Percentiles rank a stretch among this genome's conserved stretches.
phyloP scores from a whole-genome alignment of 2,329 filamentous ascomycete genomes.

The Aspergillus tamarii region DNA sequence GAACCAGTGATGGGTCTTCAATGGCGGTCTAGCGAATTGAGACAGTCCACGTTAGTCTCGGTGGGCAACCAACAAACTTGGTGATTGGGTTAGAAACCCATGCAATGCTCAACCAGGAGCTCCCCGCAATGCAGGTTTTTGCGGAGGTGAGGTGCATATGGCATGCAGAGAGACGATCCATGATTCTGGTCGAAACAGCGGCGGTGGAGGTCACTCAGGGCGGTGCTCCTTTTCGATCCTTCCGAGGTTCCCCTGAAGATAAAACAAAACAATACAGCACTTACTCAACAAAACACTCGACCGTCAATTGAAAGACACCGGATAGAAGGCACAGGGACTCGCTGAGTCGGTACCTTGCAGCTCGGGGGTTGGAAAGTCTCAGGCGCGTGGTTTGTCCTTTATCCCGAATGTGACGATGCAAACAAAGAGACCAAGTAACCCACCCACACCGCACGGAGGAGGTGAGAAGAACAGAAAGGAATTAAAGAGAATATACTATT shows the following conservation, averaged over 20 bases:
- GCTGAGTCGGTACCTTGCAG: not conserved
- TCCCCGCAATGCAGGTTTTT: not conserved
- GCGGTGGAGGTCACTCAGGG: conserved; percentile 7
- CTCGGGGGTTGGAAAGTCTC: not conserved
- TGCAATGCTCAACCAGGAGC: not conserved
- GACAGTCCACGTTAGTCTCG: conserved; percentile 18
- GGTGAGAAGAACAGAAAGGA: conserved; percentile 13
- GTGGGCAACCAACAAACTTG: not conserved
- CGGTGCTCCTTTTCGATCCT: conserved; percentile 2
- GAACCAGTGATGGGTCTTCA: conserved; percentile 9
- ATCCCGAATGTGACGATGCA: conserved; percentile 1
- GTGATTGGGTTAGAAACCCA: not conserved
- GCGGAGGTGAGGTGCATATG: not conserved
- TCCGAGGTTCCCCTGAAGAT: conserved; percentile 6
- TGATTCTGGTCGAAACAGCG: conserved; percentile 9
- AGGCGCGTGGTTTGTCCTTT: conserved; percentile 7
- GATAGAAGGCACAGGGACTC: not conserved
- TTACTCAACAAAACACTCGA: not conserved
- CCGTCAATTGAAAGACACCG: not conserved
- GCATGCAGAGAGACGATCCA: conserved; percentile 1
- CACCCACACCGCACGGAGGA: not conserved
- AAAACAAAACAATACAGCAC: not conserved
- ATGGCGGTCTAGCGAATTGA: conserved; percentile 19
- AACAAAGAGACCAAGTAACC: not conserved
- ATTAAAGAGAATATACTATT: conserved; percentile 19